A percentile compares a stretch with the other conserved stretches of the same genome.
phyloP scores from a whole-genome alignment of 2,329 filamentous ascomycete genomes.

The Alternaria rosae region DNA sequence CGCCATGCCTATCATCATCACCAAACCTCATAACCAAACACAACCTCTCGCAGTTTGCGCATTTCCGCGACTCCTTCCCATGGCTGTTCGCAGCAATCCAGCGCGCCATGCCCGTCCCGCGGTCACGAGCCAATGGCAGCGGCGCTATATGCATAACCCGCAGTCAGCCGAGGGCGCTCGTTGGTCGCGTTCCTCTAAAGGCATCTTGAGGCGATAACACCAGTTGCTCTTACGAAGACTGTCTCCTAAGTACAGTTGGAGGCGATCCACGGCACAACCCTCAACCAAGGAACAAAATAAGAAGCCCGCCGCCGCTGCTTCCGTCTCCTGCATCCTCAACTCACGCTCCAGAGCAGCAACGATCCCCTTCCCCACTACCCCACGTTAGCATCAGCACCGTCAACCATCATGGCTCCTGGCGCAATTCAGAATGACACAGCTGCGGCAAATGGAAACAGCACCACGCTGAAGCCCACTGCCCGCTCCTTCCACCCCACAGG shows the following conservation, averaged over 20 bases:
- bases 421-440: conserved; percentile 38
- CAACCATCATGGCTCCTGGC: conserved; percentile 44
- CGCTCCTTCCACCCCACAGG: conserved; percentile 48
- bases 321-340: conserved; percentile 11
- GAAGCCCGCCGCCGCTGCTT: conserved; percentile 12
- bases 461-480: conserved; percentile 47
- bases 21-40: background rate
- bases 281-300: conserved; percentile 30
- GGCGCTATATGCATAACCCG: conserved; percentile 30
- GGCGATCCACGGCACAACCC: conserved; percentile 37
- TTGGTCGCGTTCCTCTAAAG: conserved; percentile 22
- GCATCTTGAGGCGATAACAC: conserved; percentile 27
- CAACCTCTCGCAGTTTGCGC: background rate
- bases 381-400: conserved; percentile 22
- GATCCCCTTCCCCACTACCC: conserved; percentile 22
- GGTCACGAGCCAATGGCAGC: conserved; percentile 28
- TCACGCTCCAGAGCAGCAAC: conserved; percentile 1
- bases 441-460: conserved; percentile 34
- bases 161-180: conserved; percentile 28
- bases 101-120: conserved; percentile 5
- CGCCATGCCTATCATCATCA: background rate
- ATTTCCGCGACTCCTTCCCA: background rate
- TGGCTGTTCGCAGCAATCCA: background rate
- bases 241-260: conserved; percentile 31
- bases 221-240: conserved; percentile 17